A percentile compares a stretch with the other conserved stretches of the same genome.
phyloP scores from a whole-genome alignment of 768 basidiomycete genomes.

The Lactarius hatsudake region DNA sequence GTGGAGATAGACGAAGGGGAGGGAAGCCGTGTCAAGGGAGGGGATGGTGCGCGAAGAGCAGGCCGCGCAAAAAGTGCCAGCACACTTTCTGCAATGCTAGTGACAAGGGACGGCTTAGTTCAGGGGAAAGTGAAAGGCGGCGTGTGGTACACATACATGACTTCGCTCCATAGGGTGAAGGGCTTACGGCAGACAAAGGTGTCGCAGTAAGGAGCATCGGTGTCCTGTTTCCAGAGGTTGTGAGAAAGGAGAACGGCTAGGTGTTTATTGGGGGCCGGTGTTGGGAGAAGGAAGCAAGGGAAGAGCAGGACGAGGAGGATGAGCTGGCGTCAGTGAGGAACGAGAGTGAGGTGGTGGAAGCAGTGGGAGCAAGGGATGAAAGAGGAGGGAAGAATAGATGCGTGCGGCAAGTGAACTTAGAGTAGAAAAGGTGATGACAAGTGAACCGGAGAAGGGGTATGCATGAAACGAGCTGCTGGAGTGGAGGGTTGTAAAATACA shows the following conservation, averaged over 20 bases:
- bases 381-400: slow-evolving; percentile 7
- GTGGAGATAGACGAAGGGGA: slow-evolving; percentile 67
- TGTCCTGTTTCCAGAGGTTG: slow-evolving; percentile 77
- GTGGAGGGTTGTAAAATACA: no score
- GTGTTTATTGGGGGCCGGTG: slow-evolving; percentile 56
- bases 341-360: slow-evolving; percentile 27
- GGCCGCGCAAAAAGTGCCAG: slow-evolving; percentile 66
- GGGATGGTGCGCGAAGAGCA: slow-evolving; percentile 60
- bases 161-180: slow-evolving; percentile 73
- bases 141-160: slow-evolving; percentile 52
- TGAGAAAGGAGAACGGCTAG: slow-evolving; percentile 71
- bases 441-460: no score
- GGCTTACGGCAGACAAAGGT: slow-evolving; percentile 64
- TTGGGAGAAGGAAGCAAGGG: slow-evolving; percentile 19
- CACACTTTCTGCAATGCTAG: slow-evolving; percentile 83
- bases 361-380: slow-evolving; percentile 23
- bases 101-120: neutral
- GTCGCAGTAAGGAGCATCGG: slow-evolving; percentile 61
- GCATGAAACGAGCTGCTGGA: no score
- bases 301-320: slow-evolving; percentile 29
- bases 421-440: no score
- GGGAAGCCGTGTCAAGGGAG: slow-evolving; percentile 70
- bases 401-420: no score
- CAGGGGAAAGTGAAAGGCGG: slow-evolving; percentile 8
- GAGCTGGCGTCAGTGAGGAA: slow-evolving; percentile 30